These are phyloP conservation scores for Gossypium gossypioides DNA, from an alignment of 441 rosid genomes.

Conservation along the genomic window DNA sequence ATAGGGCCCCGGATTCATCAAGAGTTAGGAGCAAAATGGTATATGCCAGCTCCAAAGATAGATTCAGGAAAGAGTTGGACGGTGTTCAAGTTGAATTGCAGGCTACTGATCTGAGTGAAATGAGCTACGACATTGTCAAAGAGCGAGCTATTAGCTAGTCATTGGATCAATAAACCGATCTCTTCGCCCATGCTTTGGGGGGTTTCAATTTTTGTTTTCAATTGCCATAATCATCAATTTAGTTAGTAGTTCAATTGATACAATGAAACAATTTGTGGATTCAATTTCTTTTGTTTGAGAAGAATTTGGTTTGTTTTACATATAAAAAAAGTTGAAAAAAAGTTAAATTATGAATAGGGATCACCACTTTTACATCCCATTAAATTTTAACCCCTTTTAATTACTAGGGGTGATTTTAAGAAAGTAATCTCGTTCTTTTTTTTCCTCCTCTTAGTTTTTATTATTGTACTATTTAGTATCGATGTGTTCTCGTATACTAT, in stretches of 20 bases:
- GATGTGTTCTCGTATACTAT: too few relatives aligned
- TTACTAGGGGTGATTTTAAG: background rate
- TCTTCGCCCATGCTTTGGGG: too few relatives aligned
- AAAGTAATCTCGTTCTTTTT: too few relatives aligned
- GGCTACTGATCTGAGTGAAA: constrained; percentile 36
- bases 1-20: constrained; percentile 32
- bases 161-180: too few relatives aligned
- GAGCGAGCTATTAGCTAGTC: constrained; percentile 16
- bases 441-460: too few relatives aligned
- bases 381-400: background rate
- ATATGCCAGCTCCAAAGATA: constrained; percentile 38
- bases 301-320: background rate
- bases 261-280: background rate
- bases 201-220: too few relatives aligned
- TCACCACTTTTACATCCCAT: background rate
- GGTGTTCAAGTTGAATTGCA: constrained; percentile 39
- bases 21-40: constrained; percentile 33
- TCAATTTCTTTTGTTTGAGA: background rate
- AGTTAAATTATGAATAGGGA: constrained; percentile 1
- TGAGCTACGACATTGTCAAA: constrained; percentile 28
- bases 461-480: too few relatives aligned
- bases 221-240: too few relatives aligned
- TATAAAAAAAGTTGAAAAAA: background rate
- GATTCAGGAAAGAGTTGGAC: constrained; percentile 36
- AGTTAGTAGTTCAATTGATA: background rate